Base-by-base conservation (phyloP, 306 rosid species). In the Sphenostylis stenocarpa region DNA sequence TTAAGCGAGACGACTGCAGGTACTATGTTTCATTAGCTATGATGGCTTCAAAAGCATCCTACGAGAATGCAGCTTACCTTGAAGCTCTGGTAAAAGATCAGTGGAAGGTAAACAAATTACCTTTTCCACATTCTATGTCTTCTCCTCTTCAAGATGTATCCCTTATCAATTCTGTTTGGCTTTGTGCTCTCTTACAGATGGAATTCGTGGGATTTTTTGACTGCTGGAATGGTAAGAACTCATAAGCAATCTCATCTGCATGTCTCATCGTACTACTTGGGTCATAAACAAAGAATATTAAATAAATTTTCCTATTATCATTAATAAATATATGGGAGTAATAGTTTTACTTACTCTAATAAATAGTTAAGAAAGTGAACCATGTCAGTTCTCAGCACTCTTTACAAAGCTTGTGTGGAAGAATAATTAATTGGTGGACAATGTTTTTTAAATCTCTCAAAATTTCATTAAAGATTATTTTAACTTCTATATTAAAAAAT, bases 171-270 rank as follows among this genome's bases (percentile, higher is more conserved):
- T 44, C 60, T 62, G n/a, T 62, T 73, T 57, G 19, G 19, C 56
- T 70, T 2, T 47, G 36, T 33, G 67, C 20, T 44, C 23, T 19
- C 16, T 14, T 67, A 17, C 75, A 90, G 98, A 93, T 90, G 98
- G 83, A 86, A 31, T 89, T 86, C 76, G 31, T 90, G 72, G 91
- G 85, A 44, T 93, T 60, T 56, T 86, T 82, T 51, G 86, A 93
- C 55, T 93, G 81, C 67, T 88, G 96, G 95, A 93, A 93, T 20
- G 94, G 96, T 93, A 85, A 80, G 87, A 83, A 28, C 9, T 7
- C 45, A 26, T 57, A 26, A 60, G 2, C 21, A 6, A 26, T 14
- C 65, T 14, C 38, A 24, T 26, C 0, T 56, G 1, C 63, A 56
- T 23, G 3, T 39, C 3, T 39, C 7, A 39, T n/a, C n/a, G n/a